Evolutionary conservation across 2,329 filamentous ascomycete species (phyloP).

Genomic region (Lasiodiplodia citricola): DNA sequence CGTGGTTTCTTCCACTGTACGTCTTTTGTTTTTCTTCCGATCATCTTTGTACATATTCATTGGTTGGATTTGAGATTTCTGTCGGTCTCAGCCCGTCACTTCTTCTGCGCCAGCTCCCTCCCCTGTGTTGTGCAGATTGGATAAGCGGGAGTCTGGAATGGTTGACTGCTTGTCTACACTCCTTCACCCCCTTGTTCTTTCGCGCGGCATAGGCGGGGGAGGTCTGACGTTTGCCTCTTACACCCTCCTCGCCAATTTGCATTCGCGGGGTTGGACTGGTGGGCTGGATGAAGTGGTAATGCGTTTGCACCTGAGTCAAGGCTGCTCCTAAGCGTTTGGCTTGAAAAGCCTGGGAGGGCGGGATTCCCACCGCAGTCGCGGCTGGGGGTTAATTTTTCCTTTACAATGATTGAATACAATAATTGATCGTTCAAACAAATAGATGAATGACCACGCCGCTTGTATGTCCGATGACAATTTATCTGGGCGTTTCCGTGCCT

Average conservation of each 20-base stretch:
- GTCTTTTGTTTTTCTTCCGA: neutral
- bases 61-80: neutral
- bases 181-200: neutral
- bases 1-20: neutral
- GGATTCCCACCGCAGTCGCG: neutral
- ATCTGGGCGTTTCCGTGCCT: neutral
- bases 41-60: neutral
- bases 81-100: neutral
- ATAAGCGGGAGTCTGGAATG: too few species aligned
- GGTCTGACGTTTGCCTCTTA: neutral
- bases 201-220: neutral
- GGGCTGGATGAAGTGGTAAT: neutral
- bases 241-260: neutral
- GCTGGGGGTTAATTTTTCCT: neutral
- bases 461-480: neutral
- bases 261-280: neutral
- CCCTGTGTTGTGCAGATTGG: neutral
- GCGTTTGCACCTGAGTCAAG: neutral
- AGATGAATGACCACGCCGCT: neutral
- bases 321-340: neutral
- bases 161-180: too few species aligned
- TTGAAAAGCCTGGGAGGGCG: neutral
- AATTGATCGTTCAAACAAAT: neutral
- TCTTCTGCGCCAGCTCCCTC: constrained; percentile 2
- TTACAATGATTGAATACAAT: neutral